Conservation (phyloP, 179 eudicot species). For the Pouteria campechiana region DNA sequence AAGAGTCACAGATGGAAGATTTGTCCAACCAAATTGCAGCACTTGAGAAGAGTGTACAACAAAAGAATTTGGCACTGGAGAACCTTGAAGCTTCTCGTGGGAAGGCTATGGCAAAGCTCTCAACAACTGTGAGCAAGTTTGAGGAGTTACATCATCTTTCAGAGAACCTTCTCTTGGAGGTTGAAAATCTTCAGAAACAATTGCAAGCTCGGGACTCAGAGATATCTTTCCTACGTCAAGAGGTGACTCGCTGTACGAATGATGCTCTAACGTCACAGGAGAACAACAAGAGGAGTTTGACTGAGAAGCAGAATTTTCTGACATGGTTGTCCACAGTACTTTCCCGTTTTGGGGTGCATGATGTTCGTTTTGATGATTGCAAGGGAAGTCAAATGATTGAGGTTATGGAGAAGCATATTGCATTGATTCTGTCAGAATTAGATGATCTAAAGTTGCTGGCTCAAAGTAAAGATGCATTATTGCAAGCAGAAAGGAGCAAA, state of each 20-base stretch:
- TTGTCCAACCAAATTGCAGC: constrained; percentile 37
- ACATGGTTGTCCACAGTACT: constrained; percentile 49
- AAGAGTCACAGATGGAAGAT: constrained; percentile 86
- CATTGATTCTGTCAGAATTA: constrained; percentile 48
- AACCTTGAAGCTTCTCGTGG: constrained; percentile 68
- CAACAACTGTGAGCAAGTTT: constrained; percentile 78
- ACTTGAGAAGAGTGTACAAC: constrained; percentile 41
- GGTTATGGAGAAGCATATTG: constrained; percentile 47
- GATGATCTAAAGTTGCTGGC: constrained; percentile 47
- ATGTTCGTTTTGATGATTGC: constrained; percentile 19
- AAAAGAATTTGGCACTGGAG: constrained; percentile 55
- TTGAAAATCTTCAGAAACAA: constrained; percentile 83
- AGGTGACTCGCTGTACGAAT: constrained; percentile 84
- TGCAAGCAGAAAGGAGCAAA: constrained; percentile 57
- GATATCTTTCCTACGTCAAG: constrained; percentile 89
- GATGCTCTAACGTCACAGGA: constrained; percentile 74
- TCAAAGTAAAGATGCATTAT: constrained; percentile 46
- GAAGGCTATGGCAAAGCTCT: constrained; percentile 75
- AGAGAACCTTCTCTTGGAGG: constrained; percentile 77
- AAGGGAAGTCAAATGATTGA: constrained; percentile 14
- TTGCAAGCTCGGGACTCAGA: constrained; percentile 85
- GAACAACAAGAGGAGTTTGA: constrained; percentile 43
- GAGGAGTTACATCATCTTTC: constrained; percentile 92
- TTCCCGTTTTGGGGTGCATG: constrained; percentile 34
- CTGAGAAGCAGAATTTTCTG: constrained; percentile 53